These are phyloP conservation scores for Nepenthes mirabilis DNA, from an alignment of 148 eudicot genomes.

Conservation along the genomic window DNA sequence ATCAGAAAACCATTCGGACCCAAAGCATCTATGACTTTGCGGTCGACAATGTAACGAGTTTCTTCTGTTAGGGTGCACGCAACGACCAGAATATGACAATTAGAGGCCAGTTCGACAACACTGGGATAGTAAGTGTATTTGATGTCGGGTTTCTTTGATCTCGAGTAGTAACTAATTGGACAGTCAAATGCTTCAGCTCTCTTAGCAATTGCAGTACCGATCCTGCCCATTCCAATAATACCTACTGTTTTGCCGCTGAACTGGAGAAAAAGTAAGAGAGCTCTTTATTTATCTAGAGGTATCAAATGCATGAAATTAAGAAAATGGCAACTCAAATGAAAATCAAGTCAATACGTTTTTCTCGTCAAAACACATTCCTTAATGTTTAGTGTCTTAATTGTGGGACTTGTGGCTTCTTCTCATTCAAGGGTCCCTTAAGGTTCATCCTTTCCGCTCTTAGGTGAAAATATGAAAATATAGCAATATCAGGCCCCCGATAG, in stretches of 20 bases:
- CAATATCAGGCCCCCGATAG: no score
- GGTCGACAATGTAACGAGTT: conserved; percentile 65
- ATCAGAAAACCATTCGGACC: conserved; percentile 65
- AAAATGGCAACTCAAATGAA: no score
- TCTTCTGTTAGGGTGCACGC: conserved; percentile 45
- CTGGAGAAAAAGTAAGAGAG: conserved; percentile 18
- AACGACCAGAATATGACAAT: conserved; percentile 47
- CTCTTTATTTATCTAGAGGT: no score
- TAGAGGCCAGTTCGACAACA: conserved; percentile 45
- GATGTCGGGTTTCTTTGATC: conserved; percentile 43
- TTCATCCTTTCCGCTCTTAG: no score
- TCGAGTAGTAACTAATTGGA: conserved; percentile 67
- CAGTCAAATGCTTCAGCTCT: conserved; percentile 86
- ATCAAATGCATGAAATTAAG: no score
- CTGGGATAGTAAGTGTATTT: conserved; percentile 41
- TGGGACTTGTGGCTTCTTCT: no score
- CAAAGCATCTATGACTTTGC: conserved; percentile 54
- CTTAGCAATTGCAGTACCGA: conserved; percentile 65
- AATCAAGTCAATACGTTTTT: no score
- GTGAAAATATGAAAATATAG: no score
- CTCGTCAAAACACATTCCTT: no score
- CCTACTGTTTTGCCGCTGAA: conserved; percentile 84
- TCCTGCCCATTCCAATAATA: conserved; percentile 78
- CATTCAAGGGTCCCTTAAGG: no score
- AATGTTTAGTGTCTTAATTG: no score